A percentile compares a stretch with the other conserved stretches of the same genome.
Conservation (phyloP, 768 basidiomycete species). For the Chiua virens region DNA sequence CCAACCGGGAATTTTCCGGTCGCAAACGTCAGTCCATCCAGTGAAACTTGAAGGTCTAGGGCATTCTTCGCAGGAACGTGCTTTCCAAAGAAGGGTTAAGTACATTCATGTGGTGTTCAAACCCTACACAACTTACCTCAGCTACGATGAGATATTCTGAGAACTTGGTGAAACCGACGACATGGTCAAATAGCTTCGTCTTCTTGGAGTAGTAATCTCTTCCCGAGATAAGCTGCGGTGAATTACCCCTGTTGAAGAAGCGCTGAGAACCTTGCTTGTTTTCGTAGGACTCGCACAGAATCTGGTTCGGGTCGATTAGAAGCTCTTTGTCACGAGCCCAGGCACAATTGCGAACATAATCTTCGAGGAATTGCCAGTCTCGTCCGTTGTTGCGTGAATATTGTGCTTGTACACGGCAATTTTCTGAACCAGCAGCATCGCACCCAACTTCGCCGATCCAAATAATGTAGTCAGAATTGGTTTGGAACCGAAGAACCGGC, state of each 20-base stretch:
- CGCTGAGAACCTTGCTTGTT: slow-evolving; percentile 82
- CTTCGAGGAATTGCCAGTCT: slow-evolving; percentile 73
- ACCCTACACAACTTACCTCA: slow-evolving; percentile 53
- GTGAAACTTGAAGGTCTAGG: slow-evolving; percentile 86
- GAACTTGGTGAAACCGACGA: slow-evolving; percentile 97
- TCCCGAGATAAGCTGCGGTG: slow-evolving; percentile 79
- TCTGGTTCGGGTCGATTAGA: slow-evolving; percentile 80
- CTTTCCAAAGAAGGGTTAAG: slow-evolving; percentile 34
- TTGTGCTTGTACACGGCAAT: slow-evolving; percentile 73
- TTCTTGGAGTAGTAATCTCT: slow-evolving; percentile 67
- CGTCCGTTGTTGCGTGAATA: slow-evolving; percentile 80
- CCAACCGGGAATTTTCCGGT: slow-evolving; percentile 86
- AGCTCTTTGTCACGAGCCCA: slow-evolving; percentile 86
- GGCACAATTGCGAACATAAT: slow-evolving; percentile 87
- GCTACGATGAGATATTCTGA: slow-evolving; percentile 96
- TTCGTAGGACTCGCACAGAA: slow-evolving; percentile 87
- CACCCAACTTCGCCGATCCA: slow-evolving; percentile 86
- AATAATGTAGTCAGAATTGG: slow-evolving; percentile 78
- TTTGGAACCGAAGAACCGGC: slow-evolving; percentile 84
- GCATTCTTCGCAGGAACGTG: slow-evolving; percentile 53
- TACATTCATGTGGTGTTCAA: not conserved
- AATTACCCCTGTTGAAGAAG: slow-evolving; percentile 53
- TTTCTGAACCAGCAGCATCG: slow-evolving; percentile 34
- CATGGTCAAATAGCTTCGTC: slow-evolving; percentile 76
- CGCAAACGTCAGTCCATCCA: slow-evolving; percentile 86